A percentile compares a stretch with the other conserved stretches of the same genome.
Evolutionary conservation across 768 basidiomycete genomes (phyloP).

Genomic region (Hysterangium stoloniferum): DNA sequence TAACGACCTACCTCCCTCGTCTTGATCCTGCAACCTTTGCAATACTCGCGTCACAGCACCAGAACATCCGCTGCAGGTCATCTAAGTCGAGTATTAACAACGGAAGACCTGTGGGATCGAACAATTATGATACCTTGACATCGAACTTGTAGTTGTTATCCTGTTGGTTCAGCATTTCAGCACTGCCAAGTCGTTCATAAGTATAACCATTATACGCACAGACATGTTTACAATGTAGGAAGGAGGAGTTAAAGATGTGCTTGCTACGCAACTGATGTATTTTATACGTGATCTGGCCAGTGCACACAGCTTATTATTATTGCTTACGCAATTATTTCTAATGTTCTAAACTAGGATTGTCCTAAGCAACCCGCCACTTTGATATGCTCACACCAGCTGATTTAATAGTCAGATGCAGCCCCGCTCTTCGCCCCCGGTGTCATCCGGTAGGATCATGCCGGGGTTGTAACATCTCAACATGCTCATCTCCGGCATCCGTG

Average conservation of each 20-base stretch:
- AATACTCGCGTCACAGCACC: constrained; percentile 73
- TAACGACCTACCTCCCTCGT: no score
- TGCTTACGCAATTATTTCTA: constrained; percentile 3
- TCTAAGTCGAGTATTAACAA: constrained; percentile 35
- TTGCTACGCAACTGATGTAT: not conserved
- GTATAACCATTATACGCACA: constrained; percentile 4
- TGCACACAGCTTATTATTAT: not conserved
- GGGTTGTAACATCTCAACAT: constrained; percentile 49
- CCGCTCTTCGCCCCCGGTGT: no score
- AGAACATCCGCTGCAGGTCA: constrained; percentile 84
- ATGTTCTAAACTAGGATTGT: not conserved
- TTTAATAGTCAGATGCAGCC: no score
- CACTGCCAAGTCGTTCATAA: not conserved
- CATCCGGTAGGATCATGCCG: not conserved
- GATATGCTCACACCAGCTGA: no score
- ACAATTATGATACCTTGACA: constrained; percentile 53
- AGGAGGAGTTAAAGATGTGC: not conserved
- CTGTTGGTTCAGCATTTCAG: not conserved
- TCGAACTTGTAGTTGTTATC: constrained; percentile 65
- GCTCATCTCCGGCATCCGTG: constrained; percentile 60
- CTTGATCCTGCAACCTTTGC: constrained; percentile 59
- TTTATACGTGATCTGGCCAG: not conserved
- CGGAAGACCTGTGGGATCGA: not conserved
- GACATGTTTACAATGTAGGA: constrained; percentile 1
- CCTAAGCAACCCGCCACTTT: no score